Conservation (phyloP, 805 yeast genomes). For the Brettanomyces bruxellensis region DNA sequence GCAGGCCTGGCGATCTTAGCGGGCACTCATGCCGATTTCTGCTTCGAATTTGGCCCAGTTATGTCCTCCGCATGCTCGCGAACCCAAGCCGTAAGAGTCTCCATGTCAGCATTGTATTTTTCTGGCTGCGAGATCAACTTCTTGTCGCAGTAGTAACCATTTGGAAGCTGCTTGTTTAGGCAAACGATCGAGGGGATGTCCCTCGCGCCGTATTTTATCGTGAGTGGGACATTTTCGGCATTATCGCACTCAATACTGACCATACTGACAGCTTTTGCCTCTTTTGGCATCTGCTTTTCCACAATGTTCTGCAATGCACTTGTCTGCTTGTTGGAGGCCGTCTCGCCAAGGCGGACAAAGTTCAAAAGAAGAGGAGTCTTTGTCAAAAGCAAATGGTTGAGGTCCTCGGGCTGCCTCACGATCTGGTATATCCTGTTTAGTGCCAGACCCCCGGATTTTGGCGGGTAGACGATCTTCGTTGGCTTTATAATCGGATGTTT, state of each 20-base stretch:
- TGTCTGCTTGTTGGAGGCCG: conserved; percentile 52
- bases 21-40: not conserved
- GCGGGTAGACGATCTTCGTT: conserved; percentile 28
- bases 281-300: conserved; percentile 34
- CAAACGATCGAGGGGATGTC: conserved; percentile 61
- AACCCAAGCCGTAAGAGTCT: conserved; percentile 33
- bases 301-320: conserved; percentile 48
- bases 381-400: conserved; percentile 43
- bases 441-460: conserved; percentile 16
- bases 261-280: conserved; percentile 38
- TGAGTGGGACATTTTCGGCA: conserved; percentile 49
- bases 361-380: conserved; percentile 60
- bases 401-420: conserved; percentile 48
- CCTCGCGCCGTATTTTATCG: conserved; percentile 42
- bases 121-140: conserved; percentile 20
- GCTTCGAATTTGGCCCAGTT: not conserved
- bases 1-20: conserved; percentile 51
- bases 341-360: conserved; percentile 62
- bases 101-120: conserved; percentile 33
- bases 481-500: conserved; percentile 22
- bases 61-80: conserved; percentile 30
- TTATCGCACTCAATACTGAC: conserved; percentile 70
- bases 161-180: conserved; percentile 55
- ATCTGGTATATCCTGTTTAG: conserved; percentile 40
- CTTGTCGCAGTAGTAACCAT: conserved; percentile 27